A percentile compares a stretch with the other conserved stretches of the same genome.
Conservation (phyloP, 441 rosid genomes). For the Geranium incanum region DNA sequence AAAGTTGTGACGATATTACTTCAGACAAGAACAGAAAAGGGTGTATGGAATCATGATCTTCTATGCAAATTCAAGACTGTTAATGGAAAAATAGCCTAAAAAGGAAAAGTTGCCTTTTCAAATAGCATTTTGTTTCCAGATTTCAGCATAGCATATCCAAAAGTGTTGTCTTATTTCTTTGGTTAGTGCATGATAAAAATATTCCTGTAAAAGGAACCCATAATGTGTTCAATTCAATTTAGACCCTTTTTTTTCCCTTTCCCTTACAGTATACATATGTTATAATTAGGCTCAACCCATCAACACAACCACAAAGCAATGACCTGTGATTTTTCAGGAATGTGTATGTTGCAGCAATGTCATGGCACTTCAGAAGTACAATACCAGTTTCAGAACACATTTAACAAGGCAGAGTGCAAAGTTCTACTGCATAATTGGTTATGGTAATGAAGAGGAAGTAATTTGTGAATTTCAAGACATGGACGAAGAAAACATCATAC, state of each 20-base stretch:
- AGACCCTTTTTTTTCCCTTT: not conserved
- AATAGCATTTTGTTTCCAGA: conserved; percentile 24
- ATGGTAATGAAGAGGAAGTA: too few relatives aligned
- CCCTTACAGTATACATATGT: not conserved
- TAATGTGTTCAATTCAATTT: not conserved
- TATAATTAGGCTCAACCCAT: not conserved
- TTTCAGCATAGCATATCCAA: conserved; percentile 24
- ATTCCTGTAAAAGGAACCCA: conserved; percentile 13
- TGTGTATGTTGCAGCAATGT: not conserved
- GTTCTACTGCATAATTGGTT: not conserved
- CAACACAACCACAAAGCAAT: not conserved
- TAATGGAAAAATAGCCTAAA: conserved; percentile 6
- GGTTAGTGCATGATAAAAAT: not conserved
- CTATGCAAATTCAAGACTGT: conserved; percentile 8
- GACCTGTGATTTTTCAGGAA: not conserved
- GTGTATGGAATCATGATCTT: conserved; percentile 16
- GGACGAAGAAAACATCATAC: too few relatives aligned
- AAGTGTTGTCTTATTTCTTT: not conserved
- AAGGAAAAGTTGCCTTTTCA: conserved; percentile 27
- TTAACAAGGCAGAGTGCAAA: not conserved
- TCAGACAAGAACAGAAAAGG: conserved; percentile 15
- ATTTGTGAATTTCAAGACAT: too few relatives aligned
- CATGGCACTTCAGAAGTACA: not conserved
- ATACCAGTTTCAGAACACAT: too few relatives aligned
- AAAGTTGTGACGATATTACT: conserved; percentile 1